phyloP scores from a whole-genome alignment of 129 eudicot species.

The Apium graveolens region DNA sequence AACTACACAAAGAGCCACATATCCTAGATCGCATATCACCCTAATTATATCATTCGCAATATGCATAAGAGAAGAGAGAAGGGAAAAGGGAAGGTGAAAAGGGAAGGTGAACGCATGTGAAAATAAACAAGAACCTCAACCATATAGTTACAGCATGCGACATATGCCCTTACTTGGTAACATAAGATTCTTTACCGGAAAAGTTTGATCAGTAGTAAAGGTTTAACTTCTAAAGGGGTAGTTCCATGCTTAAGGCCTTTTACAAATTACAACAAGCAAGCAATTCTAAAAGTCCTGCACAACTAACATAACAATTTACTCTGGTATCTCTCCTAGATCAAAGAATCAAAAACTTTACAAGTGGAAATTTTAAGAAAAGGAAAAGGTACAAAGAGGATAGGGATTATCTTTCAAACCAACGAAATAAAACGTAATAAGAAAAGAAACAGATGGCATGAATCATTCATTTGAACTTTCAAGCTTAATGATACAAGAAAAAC shows the following conservation, averaged over 20 bases:
- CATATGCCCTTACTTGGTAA: background rate
- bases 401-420: background rate
- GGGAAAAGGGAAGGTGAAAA: background rate
- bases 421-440: background rate
- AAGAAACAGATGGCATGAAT: background rate
- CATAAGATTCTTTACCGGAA: background rate
- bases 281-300: background rate
- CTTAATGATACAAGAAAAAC: background rate
- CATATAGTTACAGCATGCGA: background rate
- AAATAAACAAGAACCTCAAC: background rate
- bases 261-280: background rate
- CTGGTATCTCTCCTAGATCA: background rate
- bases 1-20: background rate
- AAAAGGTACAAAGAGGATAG: background rate
- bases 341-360: background rate
- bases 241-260: background rate
- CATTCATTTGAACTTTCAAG: background rate
- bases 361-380: background rate
- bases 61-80: background rate
- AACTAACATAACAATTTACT: background rate
- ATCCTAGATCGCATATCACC: background rate
- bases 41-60: background rate
- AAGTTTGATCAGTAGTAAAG: background rate
- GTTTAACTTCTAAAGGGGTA: background rate
- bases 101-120: background rate